phyloP scores from a whole-genome alignment of 108 stramenopile genomes.

The Licmophora abbreviata region DNA sequence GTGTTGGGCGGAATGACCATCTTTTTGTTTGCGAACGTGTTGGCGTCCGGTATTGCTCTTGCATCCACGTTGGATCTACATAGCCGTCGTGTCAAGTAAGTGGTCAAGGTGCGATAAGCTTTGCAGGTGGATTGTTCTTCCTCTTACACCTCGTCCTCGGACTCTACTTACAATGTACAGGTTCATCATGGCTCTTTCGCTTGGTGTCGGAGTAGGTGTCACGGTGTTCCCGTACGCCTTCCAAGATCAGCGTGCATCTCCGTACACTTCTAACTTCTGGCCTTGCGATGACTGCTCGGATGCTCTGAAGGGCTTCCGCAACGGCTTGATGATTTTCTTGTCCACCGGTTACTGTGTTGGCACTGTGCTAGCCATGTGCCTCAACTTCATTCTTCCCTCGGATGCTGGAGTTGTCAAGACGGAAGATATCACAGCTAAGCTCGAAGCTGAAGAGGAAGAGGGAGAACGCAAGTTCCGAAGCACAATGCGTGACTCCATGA shows the following conservation, averaged over 20 bases:
- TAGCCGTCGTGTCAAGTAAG: slow-evolving; percentile 33
- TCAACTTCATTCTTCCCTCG: slow-evolving; percentile 42
- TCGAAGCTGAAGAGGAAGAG: too few species aligned
- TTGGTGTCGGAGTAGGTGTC: slow-evolving; percentile 57
- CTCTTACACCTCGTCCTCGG: background rate
- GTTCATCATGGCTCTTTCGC: slow-evolving; percentile 52
- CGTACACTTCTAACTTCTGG: slow-evolving; percentile 63
- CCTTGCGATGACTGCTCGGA: slow-evolving; percentile 41
- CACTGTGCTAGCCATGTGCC: slow-evolving; percentile 42
- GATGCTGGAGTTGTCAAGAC: slow-evolving; percentile 23
- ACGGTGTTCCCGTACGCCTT: slow-evolving; percentile 68
- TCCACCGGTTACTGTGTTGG: slow-evolving; percentile 67
- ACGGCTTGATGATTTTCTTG: slow-evolving; percentile 55
- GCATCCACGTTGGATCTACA: slow-evolving; percentile 35
- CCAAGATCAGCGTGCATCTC: slow-evolving; percentile 40
- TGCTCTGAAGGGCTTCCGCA: slow-evolving; percentile 51
- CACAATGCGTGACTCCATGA: too few species aligned
- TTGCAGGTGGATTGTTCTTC: background rate
- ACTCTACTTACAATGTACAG: background rate
- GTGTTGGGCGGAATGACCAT: slow-evolving; percentile 77
- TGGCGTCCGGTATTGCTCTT: slow-evolving; percentile 40
- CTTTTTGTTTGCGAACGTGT: slow-evolving; percentile 57
- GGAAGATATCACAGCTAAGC: slow-evolving; percentile 8
- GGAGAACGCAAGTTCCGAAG: too few species aligned
- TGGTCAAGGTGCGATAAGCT: background rate